Conservation (phyloP, 192 early-diverging fungal genomes). For the Pecoramyces ruminantium region DNA sequence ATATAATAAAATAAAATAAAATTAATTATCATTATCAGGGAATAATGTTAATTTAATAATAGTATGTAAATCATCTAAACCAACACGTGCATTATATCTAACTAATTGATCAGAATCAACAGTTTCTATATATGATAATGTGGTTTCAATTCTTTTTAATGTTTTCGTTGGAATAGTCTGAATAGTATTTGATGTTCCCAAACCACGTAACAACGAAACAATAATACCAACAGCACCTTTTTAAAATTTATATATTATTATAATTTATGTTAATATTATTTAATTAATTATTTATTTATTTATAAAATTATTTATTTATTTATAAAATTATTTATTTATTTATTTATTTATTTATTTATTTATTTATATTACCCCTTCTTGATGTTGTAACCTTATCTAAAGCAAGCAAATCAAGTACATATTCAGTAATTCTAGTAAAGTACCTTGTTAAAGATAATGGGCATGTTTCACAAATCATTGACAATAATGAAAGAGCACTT, state of each 20-base stretch:
- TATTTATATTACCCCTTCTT: slow-evolving; percentile 31
- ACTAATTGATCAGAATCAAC: slow-evolving; percentile 56
- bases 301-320: too few species aligned
- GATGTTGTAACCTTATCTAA: slow-evolving; percentile 40
- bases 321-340: too few species aligned
- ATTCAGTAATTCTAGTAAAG: slow-evolving; percentile 45
- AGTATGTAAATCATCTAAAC: slow-evolving; percentile 38
- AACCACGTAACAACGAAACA: slow-evolving; percentile 50
- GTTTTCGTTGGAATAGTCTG: slow-evolving; percentile 34
- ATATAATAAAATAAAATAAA: too few species aligned
- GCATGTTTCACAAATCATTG: slow-evolving; percentile 44
- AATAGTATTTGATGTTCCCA: slow-evolving; percentile 25
- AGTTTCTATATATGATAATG: slow-evolving; percentile 40
- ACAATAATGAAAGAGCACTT: slow-evolving; percentile 17
- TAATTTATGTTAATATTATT: too few species aligned
- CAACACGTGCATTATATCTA: slow-evolving; percentile 48
- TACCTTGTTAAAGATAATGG: slow-evolving; percentile 50
- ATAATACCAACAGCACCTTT: slow-evolving; percentile 54
- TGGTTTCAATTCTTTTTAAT: slow-evolving; percentile 30
- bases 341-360: too few species aligned
- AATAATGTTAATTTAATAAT: background rate
- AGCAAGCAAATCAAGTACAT: slow-evolving; percentile 48
- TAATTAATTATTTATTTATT: too few species aligned
- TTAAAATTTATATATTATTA: too few species aligned
- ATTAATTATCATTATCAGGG: background rate